Evolutionary conservation across 2,329 filamentous ascomycete genomes (phyloP), one percentile per base, ranked within the genome.

Genomic region (Pyrenophora seminiperda): DNA sequence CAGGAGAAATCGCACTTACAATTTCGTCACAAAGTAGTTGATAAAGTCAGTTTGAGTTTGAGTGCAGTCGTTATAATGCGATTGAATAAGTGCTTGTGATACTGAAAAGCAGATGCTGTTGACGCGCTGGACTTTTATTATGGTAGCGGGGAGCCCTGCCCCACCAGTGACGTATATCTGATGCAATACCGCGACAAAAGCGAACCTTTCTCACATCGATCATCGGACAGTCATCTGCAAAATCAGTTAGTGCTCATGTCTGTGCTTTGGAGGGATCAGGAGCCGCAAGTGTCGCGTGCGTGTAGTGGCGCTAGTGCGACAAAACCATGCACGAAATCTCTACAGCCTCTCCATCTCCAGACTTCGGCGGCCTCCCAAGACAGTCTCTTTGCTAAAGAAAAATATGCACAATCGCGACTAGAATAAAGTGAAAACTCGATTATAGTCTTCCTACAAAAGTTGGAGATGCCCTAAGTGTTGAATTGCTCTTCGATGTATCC

Each of bases 121-220:
- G 46, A 29, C 36, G 41, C 40, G 43, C 50, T 47, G 48, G 32
- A 45, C n/a, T 48, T 59, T 55, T 58, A 58, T 55, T 45, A 42
- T 47, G 17, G 37, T 37, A 50, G 49, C 40, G 39, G 24, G 38
- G 27, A 43, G 30, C 32, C 13, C 15, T 17, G 47, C 50, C 59
- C 53, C 59, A 54, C 59, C 29, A 34, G 41, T 62, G 59, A 62
- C 59, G 59, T 60, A 44, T 43, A 50, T 20, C 13, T 47, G 47
- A 61, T 47, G 49, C 45, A 40, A 32, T 46, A 49, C 30, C 39
- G 33, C 39, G 47, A 50, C 41, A 41, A 50, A 47, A 50, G 33
- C 24, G 39, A 50, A 45, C 24, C 34, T 38, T 33, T 36, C 27
- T 43, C 41, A 34, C 31, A 32, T 57, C 47, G 47, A 40, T 47